These are phyloP conservation scores for Favolaschia claudopus DNA, from an alignment of 768 basidiomycete genomes.

Conservation along the genomic window DNA sequence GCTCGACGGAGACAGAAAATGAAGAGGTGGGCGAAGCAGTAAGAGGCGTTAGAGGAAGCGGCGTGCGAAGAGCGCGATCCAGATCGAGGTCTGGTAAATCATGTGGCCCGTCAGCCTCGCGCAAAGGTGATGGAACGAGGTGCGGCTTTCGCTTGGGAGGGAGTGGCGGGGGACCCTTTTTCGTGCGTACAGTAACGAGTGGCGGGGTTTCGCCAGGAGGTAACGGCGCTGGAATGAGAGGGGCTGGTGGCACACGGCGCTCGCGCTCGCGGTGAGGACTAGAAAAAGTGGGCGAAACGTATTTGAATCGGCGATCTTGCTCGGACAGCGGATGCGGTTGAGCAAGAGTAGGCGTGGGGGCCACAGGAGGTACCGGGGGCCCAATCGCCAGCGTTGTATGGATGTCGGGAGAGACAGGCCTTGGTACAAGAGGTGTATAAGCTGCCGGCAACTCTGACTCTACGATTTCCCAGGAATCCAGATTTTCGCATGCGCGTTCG, in stretches of 20 bases:
- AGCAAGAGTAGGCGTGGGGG: conserved; percentile 5
- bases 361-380: conserved; percentile 6
- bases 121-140: conserved; percentile 39
- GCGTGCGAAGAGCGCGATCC: conserved; percentile 44
- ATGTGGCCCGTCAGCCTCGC: conserved; percentile 24
- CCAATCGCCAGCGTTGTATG: conserved; percentile 3
- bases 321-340: conserved; percentile 22
- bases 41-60: conserved; percentile 48
- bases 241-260: conserved; percentile 22
- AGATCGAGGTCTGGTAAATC: conserved; percentile 31
- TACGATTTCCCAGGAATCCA: conserved; percentile 59
- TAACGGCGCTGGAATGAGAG: conserved; percentile 5
- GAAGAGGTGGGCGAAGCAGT: conserved; percentile 18
- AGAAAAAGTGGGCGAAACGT: not conserved
- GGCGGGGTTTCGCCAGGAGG: conserved; percentile 31
- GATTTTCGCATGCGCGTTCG: conserved; percentile 36
- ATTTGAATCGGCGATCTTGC: conserved; percentile 8
- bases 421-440: conserved; percentile 17
- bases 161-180: conserved; percentile 33
- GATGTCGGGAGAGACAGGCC: conserved; percentile 34
- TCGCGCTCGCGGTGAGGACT: conserved; percentile 12
- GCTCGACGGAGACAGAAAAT: not conserved
- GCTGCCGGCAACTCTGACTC: conserved; percentile 29
- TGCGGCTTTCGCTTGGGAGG: conserved; percentile 32
- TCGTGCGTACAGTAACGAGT: conserved; percentile 40